Evolutionary conservation across 805 yeast species (phyloP), one percentile per base, ranked within the genome.

Genomic region (Teunomyces panamensis): DNA sequence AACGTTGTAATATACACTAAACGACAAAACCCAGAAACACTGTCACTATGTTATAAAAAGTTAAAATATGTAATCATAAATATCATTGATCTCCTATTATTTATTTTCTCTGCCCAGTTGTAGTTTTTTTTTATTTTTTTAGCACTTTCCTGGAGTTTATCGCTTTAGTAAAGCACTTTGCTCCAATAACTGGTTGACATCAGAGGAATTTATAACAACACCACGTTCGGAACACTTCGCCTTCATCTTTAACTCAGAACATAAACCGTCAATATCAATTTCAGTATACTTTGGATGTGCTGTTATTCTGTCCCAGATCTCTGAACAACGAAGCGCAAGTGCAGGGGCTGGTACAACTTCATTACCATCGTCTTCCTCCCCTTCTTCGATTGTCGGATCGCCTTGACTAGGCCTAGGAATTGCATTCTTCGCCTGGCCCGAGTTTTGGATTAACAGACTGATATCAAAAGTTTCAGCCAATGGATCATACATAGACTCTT

Each of bases 151-250:
- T 32, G 8, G 14, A 26, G 30, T 37, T 39, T 37, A 47, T 30
- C 50, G 44, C 42, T 36, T 36, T 44, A 34, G 34, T 16, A 41
- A 13, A 41, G 43, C 43, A 41, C 43, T 41, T 37, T 54, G 56
- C 43, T 72, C 74, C 34, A 80, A 59, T 45, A 79, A 59, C 33
- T 73, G 69, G 55, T 87, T 85, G 27, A 94, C 92, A 62, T 92
- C 97, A 32, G 76, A 70, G 48, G 86, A 85, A 51, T 87, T 84
- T 28, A 94, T 81, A 28, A 94, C 96, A 29, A 87, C 97, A 13
- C 99, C 99, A 47, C 77, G 72, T 61, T 92, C 97, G 10, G 96
- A 85, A 72, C 99, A 94, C 68, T 89, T 90, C 9, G 98, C 99
- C 77, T 92, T 94, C 33, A 84, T 68, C 68, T 92, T 87, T 62